Evolutionary conservation across 2,329 filamentous ascomycete genomes (phyloP), one percentile per base, ranked within the genome.

Genomic region (Sarocladiaceae sp.): DNA sequence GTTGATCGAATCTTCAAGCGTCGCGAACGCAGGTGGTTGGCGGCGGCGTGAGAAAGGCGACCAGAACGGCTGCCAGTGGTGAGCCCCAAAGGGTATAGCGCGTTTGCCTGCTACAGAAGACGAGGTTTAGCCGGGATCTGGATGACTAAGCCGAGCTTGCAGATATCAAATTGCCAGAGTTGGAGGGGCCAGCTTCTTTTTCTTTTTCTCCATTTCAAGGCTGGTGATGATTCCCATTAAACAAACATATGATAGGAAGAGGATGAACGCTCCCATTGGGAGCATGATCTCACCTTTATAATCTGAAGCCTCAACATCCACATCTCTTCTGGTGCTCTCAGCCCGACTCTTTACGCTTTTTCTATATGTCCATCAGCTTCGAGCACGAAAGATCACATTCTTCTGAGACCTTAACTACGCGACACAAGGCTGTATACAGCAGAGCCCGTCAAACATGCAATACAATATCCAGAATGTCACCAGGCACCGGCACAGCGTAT

Each of bases 201-300:
- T 55, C 53, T 57, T 58, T 51, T 58, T 55, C 52, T 59, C 57
- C 48, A 53, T 58, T 62, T 60, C 51, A 62, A 61, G 69, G 76
- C 76, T 79, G 46, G 61, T 82, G 78, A 82, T 81, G 78, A 81
- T 77, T 73, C 64, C 60, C 61, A 58, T 61, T 52, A 67, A 10
- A 69, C 66, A 68, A 70, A 66, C 58, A 63, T 63, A 78, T 78
- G 73, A 82, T 82, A 82, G 78, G 78, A 82, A 82, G 78, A 82
- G 77, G 74, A 69, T 80, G 76, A 81, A 74, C 67, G 71, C 68
- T 72, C 63, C 64, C 56, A 50, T 49, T 53, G 52, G 64, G 66
- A 70, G 69, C 66, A 73, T 81, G 78, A 81, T 81, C 72, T 79
- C 72, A 80, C 68, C 63, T 66, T 41, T 64, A 60, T 61, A 72